Conservation (phyloP, 2,329 filamentous ascomycete species). For the Rhynchosporium secalis region DNA sequence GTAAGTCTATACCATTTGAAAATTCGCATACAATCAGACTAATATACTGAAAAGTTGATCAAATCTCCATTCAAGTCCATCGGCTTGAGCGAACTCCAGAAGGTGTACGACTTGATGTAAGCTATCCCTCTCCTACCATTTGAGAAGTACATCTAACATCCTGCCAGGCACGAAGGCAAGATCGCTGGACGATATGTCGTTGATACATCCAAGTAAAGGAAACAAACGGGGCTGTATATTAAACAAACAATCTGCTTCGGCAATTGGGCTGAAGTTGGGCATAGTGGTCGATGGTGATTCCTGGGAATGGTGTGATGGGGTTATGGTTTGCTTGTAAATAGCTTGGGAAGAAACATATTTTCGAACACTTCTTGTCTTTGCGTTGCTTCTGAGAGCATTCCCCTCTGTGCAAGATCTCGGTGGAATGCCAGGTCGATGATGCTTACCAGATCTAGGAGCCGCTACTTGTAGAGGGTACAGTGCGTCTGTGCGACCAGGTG, state of each 20-base stretch:
- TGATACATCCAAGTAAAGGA: conserved; percentile 63
- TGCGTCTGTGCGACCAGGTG: no score
- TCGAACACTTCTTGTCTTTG: background rate
- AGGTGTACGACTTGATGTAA: conserved; percentile 76
- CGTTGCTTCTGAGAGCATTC: background rate
- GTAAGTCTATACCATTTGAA: conserved; percentile 42
- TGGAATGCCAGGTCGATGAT: no score
- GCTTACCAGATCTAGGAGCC: no score
- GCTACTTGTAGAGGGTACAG: no score
- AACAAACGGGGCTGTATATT: background rate
- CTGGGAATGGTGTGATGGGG: background rate
- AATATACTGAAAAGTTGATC: conserved; percentile 49
- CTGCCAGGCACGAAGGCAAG: conserved; percentile 62
- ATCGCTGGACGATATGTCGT: conserved; percentile 80
- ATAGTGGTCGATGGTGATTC: background rate
- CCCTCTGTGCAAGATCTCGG: no score
- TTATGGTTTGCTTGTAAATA: conserved; percentile 14
- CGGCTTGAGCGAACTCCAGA: conserved; percentile 75
- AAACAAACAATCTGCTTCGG: background rate
- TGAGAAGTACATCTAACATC: background rate
- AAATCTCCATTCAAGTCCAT: conserved; percentile 84
- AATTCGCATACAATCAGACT: background rate
- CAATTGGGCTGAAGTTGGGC: background rate
- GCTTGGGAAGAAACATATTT: conserved; percentile 6
- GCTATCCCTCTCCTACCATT: background rate